Conservation (phyloP, 768 basidiomycete genomes). For the Leccinum incarnatum region DNA sequence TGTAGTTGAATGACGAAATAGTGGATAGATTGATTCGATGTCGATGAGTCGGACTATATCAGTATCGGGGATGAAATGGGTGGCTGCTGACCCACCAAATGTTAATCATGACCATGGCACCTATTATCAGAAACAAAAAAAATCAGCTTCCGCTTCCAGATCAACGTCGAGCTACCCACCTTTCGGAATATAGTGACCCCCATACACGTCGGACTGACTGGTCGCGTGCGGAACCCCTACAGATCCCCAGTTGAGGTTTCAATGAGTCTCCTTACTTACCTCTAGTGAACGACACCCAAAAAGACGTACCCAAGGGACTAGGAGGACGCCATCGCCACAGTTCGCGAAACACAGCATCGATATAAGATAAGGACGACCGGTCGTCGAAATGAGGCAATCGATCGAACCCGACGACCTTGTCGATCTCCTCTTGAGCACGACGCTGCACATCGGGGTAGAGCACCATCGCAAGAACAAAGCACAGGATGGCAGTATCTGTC, state of each 20-base stretch:
- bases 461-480: slow-evolving; percentile 26
- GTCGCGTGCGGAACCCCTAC: slow-evolving; percentile 12
- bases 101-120: background rate
- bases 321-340: slow-evolving; percentile 21
- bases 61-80: background rate
- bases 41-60: background rate
- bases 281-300: background rate
- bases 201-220: slow-evolving; percentile 16
- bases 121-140: background rate
- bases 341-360: slow-evolving; percentile 26
- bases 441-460: slow-evolving; percentile 27
- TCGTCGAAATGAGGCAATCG: slow-evolving; percentile 28
- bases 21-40: background rate
- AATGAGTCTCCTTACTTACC: background rate
- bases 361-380: slow-evolving; percentile 22
- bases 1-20: background rate
- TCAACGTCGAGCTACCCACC: slow-evolving; percentile 1
- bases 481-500: slow-evolving; percentile 14
- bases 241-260: background rate
- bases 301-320: slow-evolving; percentile 10
- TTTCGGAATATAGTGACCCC: slow-evolving; percentile 21
- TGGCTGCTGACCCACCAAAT: background rate
- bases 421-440: slow-evolving; percentile 27
- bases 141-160: background rate
- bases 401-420: slow-evolving; percentile 20